phyloP scores from a whole-genome alignment of 345 rosid species.

The Abelmoschus esculentus region DNA sequence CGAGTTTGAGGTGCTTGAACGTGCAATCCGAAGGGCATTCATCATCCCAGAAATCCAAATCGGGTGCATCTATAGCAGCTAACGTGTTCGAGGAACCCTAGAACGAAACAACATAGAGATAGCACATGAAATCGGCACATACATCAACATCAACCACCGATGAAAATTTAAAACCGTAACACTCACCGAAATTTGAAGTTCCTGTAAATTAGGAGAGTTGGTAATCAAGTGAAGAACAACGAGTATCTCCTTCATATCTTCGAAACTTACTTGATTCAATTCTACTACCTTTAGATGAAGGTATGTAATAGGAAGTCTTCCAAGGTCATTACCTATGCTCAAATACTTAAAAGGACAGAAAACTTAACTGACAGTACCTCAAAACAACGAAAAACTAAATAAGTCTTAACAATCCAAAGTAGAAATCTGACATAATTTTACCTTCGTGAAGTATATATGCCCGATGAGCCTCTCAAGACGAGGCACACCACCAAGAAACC shows the following conservation, averaged over 20 bases:
- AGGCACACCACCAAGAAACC: conserved; percentile 78
- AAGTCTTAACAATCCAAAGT: neutral
- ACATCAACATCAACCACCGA: neutral
- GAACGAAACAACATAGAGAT: neutral
- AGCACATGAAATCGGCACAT: neutral
- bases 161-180: conserved; percentile 1
- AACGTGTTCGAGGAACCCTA: conserved; percentile 60
- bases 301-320: conserved; percentile 51
- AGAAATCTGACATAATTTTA: conserved; percentile 14
- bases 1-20: conserved; percentile 43
- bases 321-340: conserved; percentile 76
- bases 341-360: conserved; percentile 45
- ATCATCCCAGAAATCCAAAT: conserved; percentile 49
- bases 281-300: conserved; percentile 55
- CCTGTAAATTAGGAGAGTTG: conserved; percentile 71
- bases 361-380: neutral
- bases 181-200: conserved; percentile 76
- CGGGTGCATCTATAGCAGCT: conserved; percentile 45
- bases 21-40: conserved; percentile 47
- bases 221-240: conserved; percentile 76
- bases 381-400: conserved; percentile 1
- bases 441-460: conserved; percentile 87
- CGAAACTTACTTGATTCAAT: conserved; percentile 79
- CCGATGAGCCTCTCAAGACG: conserved; percentile 72
- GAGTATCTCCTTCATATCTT: conserved; percentile 71